phyloP scores from a whole-genome alignment of 2,329 filamentous ascomycete species.

The Microdochium trichocladiopsis region DNA sequence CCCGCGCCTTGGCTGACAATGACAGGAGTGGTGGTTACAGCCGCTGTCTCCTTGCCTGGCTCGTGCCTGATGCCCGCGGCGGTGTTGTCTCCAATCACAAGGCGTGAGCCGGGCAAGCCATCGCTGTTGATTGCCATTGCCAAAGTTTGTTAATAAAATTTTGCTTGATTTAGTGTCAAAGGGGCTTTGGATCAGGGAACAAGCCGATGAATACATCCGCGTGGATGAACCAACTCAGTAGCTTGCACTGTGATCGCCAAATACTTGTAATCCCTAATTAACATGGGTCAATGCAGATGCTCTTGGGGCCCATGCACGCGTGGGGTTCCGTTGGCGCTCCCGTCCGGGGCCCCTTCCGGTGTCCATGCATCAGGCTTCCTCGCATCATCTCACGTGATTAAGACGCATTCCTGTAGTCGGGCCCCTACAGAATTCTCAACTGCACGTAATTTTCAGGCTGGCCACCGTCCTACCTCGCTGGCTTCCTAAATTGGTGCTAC shows the following conservation, averaged over 20 bases:
- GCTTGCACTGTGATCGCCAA: not conserved
- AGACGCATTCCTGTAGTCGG: too few species aligned
- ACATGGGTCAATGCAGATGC: too few species aligned
- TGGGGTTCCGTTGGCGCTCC: too few species aligned
- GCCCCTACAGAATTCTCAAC: too few species aligned
- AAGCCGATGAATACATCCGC: not conserved
- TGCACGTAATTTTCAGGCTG: too few species aligned
- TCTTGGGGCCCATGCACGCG: too few species aligned
- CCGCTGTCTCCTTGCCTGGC: conserved; percentile 1
- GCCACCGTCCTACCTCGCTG: too few species aligned
- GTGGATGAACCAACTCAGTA: too few species aligned
- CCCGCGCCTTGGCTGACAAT: not conserved
- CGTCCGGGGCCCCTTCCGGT: too few species aligned
- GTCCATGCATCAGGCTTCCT: not conserved
- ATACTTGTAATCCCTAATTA: too few species aligned
- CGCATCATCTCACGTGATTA: not conserved
- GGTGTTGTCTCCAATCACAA: not conserved
- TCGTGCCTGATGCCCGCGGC: not conserved
- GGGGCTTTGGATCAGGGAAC: too few species aligned
- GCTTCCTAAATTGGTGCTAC: too few species aligned
- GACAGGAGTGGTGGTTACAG: not conserved
- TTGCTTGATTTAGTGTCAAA: not conserved
- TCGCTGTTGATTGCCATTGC: not conserved
- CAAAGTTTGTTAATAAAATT: not conserved
- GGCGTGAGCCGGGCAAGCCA: not conserved